Evolutionary conservation across 2,329 filamentous ascomycete genomes (phyloP).

Genomic region (Leptographium lundbergii): DNA sequence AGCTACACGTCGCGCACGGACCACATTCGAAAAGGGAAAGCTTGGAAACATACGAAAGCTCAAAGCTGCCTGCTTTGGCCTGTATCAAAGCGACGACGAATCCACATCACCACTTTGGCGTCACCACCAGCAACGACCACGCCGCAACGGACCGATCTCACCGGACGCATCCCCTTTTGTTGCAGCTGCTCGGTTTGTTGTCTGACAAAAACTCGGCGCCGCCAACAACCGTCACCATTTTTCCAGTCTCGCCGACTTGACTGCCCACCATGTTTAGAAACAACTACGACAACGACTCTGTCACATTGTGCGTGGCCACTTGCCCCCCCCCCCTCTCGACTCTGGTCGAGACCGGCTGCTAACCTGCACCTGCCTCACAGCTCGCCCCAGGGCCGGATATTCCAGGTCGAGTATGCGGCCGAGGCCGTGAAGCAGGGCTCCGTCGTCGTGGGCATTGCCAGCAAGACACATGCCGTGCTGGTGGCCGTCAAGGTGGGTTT

Average conservation of each 20-base stretch:
- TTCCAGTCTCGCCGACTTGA: background rate
- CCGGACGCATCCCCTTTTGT: background rate
- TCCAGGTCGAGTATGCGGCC: slow-evolving; percentile 97
- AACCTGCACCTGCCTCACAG: slow-evolving; percentile 31
- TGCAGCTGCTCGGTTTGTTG: no score
- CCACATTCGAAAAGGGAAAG: background rate
- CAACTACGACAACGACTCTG: slow-evolving; percentile 99
- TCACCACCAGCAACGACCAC: no score
- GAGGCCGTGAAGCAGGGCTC: slow-evolving; percentile 99
- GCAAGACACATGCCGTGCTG: slow-evolving; percentile 95
- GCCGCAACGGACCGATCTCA: background rate
- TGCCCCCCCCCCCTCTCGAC: background rate
- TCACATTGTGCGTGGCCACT: slow-evolving; percentile 71
- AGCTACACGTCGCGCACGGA: no score
- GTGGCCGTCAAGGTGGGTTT: slow-evolving; percentile 83
- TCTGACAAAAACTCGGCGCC: background rate
- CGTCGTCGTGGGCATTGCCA: slow-evolving; percentile 90
- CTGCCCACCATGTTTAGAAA: slow-evolving; percentile 81
- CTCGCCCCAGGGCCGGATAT: slow-evolving; percentile 98
- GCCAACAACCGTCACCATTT: background rate
- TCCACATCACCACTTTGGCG: background rate
- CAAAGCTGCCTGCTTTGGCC: slow-evolving; percentile 11
- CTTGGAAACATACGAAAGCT: slow-evolving; percentile 11
- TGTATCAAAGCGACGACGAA: background rate
- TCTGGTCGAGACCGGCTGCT: slow-evolving; percentile 8